Evolutionary conservation across 768 basidiomycete species (phyloP).

Genomic region (Mycena sanguinolenta): DNA sequence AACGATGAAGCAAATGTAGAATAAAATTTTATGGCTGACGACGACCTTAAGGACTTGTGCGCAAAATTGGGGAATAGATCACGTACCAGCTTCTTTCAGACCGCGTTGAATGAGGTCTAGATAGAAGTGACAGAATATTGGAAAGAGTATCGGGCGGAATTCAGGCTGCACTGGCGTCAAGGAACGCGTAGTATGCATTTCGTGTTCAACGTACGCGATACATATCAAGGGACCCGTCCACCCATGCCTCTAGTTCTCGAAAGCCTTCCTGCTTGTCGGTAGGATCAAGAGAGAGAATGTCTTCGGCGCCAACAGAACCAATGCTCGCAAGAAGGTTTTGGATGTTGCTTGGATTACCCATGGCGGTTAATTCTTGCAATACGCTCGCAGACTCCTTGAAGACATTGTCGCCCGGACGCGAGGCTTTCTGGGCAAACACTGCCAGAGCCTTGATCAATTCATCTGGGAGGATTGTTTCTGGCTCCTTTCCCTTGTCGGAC

Average conservation of each 20-base stretch:
- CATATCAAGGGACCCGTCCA: constrained; percentile 92
- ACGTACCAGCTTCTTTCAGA: constrained; percentile 89
- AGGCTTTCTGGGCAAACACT: constrained; percentile 77
- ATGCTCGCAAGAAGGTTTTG: constrained; percentile 84
- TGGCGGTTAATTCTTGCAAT: constrained; percentile 74
- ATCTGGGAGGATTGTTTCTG: constrained; percentile 60
- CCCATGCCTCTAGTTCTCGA: constrained; percentile 88
- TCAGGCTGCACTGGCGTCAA: constrained; percentile 75
- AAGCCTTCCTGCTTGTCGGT: constrained; percentile 90
- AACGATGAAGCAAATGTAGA: constrained; percentile 78
- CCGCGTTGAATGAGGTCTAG: constrained; percentile 93
- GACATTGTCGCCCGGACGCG: constrained; percentile 76
- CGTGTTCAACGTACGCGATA: constrained; percentile 71
- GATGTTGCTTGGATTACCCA: constrained; percentile 79
- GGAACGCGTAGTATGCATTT: background rate
- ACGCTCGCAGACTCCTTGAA: constrained; percentile 77
- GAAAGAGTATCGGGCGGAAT: constrained; percentile 92
- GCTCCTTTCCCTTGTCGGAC: constrained; percentile 57
- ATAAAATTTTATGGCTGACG: constrained; percentile 81
- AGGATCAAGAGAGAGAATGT: constrained; percentile 84
- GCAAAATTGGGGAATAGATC: constrained; percentile 1
- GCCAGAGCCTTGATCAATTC: constrained; percentile 70
- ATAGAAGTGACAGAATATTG: constrained; percentile 98
- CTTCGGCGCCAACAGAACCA: constrained; percentile 85
- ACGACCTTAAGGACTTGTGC: constrained; percentile 25